Percentiles rank a stretch among this genome's conserved stretches.
Conservation (phyloP, 2,329 filamentous ascomycete species). For the Xylariomycetidae sp. region DNA sequence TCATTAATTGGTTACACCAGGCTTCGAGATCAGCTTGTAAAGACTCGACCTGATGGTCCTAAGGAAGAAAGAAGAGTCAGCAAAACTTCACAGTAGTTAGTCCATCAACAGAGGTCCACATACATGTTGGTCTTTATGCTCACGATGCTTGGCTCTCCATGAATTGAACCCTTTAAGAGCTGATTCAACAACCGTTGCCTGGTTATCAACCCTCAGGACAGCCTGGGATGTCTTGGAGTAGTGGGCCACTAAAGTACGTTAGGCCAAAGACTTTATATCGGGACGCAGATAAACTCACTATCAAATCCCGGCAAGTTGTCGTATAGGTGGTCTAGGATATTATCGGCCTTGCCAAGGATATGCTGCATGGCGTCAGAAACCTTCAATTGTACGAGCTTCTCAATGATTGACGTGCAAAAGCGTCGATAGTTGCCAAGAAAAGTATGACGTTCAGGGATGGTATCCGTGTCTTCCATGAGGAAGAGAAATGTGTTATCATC, state of each 20-base stretch:
- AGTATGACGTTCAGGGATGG: constrained; percentile 85
- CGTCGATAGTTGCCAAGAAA: constrained; percentile 94
- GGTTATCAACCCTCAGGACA: constrained; percentile 78
- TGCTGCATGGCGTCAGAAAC: constrained; percentile 82
- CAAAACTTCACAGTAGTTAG: neutral
- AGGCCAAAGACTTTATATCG: constrained; percentile 8
- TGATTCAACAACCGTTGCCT: constrained; percentile 85
- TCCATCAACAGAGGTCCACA: too few relatives aligned
- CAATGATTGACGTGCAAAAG: constrained; percentile 83
- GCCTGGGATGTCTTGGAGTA: constrained; percentile 67
- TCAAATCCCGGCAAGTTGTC: constrained; percentile 63
- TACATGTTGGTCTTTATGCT: constrained; percentile 16
- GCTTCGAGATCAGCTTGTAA: constrained; percentile 62
- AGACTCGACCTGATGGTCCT: constrained; percentile 47
- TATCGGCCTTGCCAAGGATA: constrained; percentile 76
- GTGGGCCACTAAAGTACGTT: constrained; percentile 38
- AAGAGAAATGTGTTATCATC: constrained; percentile 77
- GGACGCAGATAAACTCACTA: constrained; percentile 37
- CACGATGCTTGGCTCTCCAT: constrained; percentile 48
- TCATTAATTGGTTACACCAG: constrained; percentile 70
- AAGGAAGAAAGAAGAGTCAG: constrained; percentile 14
- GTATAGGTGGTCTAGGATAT: constrained; percentile 71
- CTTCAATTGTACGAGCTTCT: constrained; percentile 76
- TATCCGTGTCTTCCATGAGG: constrained; percentile 90
- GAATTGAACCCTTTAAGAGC: constrained; percentile 84